Evolutionary conservation across 805 yeast genomes (phyloP), one percentile per base, ranked within the genome.

Genomic region (Candida ficus): DNA sequence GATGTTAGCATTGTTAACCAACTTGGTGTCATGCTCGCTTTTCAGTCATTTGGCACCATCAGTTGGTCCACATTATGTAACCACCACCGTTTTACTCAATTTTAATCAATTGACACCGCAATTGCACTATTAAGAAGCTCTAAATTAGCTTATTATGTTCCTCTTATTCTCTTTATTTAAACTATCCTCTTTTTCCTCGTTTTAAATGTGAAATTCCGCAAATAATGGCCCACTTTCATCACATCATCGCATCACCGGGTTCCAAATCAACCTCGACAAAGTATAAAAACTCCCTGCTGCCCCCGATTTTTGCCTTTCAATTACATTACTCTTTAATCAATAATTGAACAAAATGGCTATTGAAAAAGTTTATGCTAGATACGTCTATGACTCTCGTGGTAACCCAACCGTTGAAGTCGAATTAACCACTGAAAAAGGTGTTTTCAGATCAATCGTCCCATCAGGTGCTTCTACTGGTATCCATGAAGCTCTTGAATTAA

Each of bases 321-420:
- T n/a, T 8, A 12, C 10, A 22, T 14, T 18, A 32, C 14, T 21
- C 12, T 14, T 17, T 19, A 21, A 21, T 12, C 17, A 33, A 29
- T 17, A 16, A 18, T 21, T 21, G n/a, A n/a, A 17, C 42, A 56
- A 50, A 66, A 87, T 87, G 95, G 83, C 96, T 58, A 78, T 87
- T 62, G 68, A 86, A 57, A 90, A 91, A 73, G 73, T 90, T 60
- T 81, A 76, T 71, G 86, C 98, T 62, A 90, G 99, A 76, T 84
- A 80, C 79, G 96, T 91, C 72, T 91, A 93, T 83, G 99, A 91
- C 76, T 91, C 98, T 61, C 88, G 99, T 76, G 98, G 98, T 75
- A 93, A 91, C 83, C 99, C 99, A 75, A 91, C 99, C 58, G 99
- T 93, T 60, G 98, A 93, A 81, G 98, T 93, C 57, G 98, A 93